Evolutionary conservation across 305 asterid species (phyloP), one percentile per base, ranked within the genome.

Genomic region (Striga hermonthica): DNA sequence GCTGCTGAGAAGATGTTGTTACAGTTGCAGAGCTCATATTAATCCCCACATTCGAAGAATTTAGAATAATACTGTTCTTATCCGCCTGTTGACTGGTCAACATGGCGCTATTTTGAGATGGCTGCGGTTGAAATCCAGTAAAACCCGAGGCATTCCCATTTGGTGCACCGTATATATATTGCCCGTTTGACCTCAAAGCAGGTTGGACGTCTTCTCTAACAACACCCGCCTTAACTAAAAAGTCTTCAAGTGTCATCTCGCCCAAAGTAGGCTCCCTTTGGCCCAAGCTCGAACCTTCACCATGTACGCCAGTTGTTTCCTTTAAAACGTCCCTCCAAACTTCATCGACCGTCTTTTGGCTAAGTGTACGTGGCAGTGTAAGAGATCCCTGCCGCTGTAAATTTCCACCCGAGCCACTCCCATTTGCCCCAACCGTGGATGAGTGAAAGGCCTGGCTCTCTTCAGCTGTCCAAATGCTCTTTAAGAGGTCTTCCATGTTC

Each of bases 401-500:
- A 77, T 80, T 86, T 34, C 90, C 97, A 61, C 62, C 75, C 0
- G 79, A 74, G 49, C 45, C 63, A 54, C 15, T 72, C 48, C 71
- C 87, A 49, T 71, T 74, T 64, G 70, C 86, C 1, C 66, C 81
- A 22, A 68, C 79, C 1, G 73, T 35, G 56, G 83, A 53, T 45
- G 84, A 69, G 14, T 71, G 66, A 57, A 31, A 40, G 14, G 74
- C 82, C 72, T 86, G 96, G 64, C 81, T 79, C 80, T 88, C 99
- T 72, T 94, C 99, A 57, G 92, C 93, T 11, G 93, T 80, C 97
- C 95, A 90, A 57, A 94, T 83, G 80, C 81, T 94, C 82, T 90
- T 94, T 38, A 94, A 44, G 4, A 94, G 88, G n/a, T 94, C 99
- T 79, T 94, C 99, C 96, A 94, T 90, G 71, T 92, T 92, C 89